Conservation (phyloP, 2,329 filamentous ascomycete genomes). For the Epichloe amarillans region DNA sequence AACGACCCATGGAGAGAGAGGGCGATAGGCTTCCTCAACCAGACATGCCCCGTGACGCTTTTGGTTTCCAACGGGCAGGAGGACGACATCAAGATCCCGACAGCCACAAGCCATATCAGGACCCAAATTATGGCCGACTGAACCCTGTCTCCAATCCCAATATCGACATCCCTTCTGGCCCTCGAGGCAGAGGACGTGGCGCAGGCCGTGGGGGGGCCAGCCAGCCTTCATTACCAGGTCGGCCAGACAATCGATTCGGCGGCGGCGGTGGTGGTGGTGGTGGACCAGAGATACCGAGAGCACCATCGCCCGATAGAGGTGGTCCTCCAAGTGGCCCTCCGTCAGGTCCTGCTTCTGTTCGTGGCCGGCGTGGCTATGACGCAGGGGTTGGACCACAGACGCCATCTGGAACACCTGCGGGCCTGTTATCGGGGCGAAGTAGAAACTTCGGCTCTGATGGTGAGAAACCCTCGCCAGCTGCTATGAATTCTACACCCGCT, state of each 20-base stretch:
- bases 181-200: conserved; percentile 36
- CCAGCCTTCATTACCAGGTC: conserved; percentile 20
- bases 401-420: conserved; percentile 14
- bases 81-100: conserved; percentile 32
- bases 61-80: conserved; percentile 23
- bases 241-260: conserved; percentile 30
- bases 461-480: conserved; percentile 13
- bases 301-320: conserved; percentile 33
- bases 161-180: conserved; percentile 40
- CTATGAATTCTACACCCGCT: conserved; percentile 13
- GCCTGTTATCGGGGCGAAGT: conserved; percentile 27
- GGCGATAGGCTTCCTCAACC: conserved; percentile 13
- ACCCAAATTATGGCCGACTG: conserved; percentile 50
- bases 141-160: conserved; percentile 32
- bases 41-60: conserved; percentile 28
- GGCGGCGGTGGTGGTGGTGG: conserved; percentile 11
- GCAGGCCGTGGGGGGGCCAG: conserved; percentile 23
- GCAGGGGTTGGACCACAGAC: conserved; percentile 18
- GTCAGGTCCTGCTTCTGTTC: conserved; percentile 38
- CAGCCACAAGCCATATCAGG: conserved; percentile 37
- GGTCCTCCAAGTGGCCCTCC: conserved; percentile 37
- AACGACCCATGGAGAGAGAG: conserved; percentile 27
- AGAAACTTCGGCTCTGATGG: conserved; percentile 21
- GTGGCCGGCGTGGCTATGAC: conserved; percentile 32
- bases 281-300: conserved; percentile 26